A percentile compares a stretch with the other conserved stretches of the same genome.
These are phyloP conservation scores for Kurtzmaniella quercitrusa DNA, from an alignment of 1,139 yeast genomes.

Conservation along the genomic window DNA sequence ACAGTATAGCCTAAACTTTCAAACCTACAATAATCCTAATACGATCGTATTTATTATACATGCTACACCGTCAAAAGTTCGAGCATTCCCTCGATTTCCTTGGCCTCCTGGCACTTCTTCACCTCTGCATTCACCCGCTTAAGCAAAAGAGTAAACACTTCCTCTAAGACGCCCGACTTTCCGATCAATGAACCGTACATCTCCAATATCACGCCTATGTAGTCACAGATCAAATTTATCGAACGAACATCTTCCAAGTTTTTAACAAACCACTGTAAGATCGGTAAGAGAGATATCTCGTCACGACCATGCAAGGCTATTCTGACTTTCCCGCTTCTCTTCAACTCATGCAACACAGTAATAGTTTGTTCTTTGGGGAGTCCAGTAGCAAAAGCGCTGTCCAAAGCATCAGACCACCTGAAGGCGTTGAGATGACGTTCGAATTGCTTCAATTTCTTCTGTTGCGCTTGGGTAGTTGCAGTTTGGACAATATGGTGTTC, in stretches of 20 bases:
- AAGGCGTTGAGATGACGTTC: conserved; percentile 84
- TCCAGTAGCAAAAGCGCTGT: conserved; percentile 76
- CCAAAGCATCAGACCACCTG: conserved; percentile 90
- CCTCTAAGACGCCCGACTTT: conserved; percentile 75
- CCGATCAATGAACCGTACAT: conserved; percentile 72
- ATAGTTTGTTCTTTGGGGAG: conserved; percentile 74
- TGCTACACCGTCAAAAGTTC: conserved; percentile 58
- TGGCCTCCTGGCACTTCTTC: conserved; percentile 79
- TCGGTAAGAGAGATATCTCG: conserved; percentile 79
- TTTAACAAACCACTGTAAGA: conserved; percentile 77
- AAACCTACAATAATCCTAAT: too few relatives aligned
- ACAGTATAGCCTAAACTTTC: too few relatives aligned
- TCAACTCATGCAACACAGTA: conserved; percentile 78
- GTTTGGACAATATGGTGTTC: conserved; percentile 72
- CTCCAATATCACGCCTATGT: conserved; percentile 76
- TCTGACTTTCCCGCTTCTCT: conserved; percentile 82
- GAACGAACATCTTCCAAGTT: conserved; percentile 77
- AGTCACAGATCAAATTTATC: conserved; percentile 73
- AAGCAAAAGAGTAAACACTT: conserved; percentile 56
- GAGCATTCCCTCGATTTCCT: conserved; percentile 89
- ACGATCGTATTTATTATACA: conserved; percentile 3
- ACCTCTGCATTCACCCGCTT: conserved; percentile 66
- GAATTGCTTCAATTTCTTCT: conserved; percentile 67
- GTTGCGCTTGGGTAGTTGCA: conserved; percentile 35
- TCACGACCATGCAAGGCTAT: conserved; percentile 77